phyloP scores from a whole-genome alignment of 1,284 basidiomycete species.

The Ganoderma resinaceum region DNA sequence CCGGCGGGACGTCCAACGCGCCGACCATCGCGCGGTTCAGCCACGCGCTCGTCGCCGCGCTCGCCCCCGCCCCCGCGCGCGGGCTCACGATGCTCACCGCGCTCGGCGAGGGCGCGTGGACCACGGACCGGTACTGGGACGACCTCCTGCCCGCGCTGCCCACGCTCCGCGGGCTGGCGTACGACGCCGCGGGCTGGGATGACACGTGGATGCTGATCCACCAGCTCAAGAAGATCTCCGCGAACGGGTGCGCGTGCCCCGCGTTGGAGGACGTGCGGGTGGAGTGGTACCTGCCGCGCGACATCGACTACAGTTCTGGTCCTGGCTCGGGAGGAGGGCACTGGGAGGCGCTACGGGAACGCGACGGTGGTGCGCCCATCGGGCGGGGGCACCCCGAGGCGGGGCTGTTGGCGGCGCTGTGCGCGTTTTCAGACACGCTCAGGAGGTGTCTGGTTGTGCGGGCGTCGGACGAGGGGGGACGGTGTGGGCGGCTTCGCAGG shows the following conservation, averaged over 20 bases:
- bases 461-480: background rate
- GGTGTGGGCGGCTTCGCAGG: background rate
- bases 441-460: background rate
- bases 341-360: background rate
- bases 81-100: background rate
- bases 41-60: background rate
- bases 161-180: background rate
- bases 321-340: too few relatives aligned
- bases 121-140: background rate
- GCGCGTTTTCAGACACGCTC: too few relatives aligned
- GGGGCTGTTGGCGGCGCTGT: too few relatives aligned
- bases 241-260: background rate
- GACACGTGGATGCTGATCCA: background rate
- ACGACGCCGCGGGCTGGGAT: background rate
- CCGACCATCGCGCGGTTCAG: background rate
- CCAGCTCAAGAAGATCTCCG: too few relatives aligned
- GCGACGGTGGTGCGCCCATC: too few relatives aligned
- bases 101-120: background rate
- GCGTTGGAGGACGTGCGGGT: background rate
- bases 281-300: background rate
- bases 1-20: background rate
- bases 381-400: too few relatives aligned
- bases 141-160: background rate
- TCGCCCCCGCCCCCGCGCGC: background rate
- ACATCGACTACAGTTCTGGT: background rate